Conservation (phyloP, 306 rosid species). For the Lathyrus oleraceus region DNA sequence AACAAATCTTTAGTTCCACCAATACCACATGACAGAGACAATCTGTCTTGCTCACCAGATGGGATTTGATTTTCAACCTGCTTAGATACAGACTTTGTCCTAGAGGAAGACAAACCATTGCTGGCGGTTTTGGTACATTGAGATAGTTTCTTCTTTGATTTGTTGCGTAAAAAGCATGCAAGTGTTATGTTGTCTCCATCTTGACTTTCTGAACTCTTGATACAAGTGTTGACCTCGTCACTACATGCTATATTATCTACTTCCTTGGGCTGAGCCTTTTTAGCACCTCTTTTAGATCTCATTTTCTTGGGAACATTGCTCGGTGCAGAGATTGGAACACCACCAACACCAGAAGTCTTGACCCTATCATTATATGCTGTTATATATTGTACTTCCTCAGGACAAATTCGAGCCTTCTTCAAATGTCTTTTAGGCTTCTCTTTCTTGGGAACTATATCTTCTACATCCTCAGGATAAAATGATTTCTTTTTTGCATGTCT, state of each 20-base stretch:
- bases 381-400: conserved; percentile 24
- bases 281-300: conserved; percentile 41
- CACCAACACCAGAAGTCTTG: conserved; percentile 21
- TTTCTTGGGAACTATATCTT: conserved; percentile 39
- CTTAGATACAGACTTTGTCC: conserved; percentile 1
- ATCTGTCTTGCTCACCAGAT: conserved; percentile 20
- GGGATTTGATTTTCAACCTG: conserved; percentile 34
- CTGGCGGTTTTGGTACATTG: conserved; percentile 16
- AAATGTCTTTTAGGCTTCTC: conserved; percentile 37
- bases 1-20: conserved; percentile 27
- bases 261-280: conserved; percentile 35
- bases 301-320: conserved; percentile 48
- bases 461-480: conserved; percentile 26
- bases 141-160: conserved; percentile 47
- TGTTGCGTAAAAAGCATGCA: conserved; percentile 38
- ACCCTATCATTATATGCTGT: conserved; percentile 11
- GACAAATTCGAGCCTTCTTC: conserved; percentile 35
- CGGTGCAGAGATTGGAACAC: conserved; percentile 28
- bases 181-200: conserved; percentile 44
- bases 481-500: conserved; percentile 37
- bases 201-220: conserved; percentile 35
- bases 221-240: conserved; percentile 1
- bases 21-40: conserved; percentile 12
- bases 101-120: conserved; percentile 5
- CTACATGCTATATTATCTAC: background rate